A percentile compares a stretch with the other conserved stretches of the same genome.
phyloP scores from a whole-genome alignment of 345 rosid species.

The Moricandia arvensis region DNA sequence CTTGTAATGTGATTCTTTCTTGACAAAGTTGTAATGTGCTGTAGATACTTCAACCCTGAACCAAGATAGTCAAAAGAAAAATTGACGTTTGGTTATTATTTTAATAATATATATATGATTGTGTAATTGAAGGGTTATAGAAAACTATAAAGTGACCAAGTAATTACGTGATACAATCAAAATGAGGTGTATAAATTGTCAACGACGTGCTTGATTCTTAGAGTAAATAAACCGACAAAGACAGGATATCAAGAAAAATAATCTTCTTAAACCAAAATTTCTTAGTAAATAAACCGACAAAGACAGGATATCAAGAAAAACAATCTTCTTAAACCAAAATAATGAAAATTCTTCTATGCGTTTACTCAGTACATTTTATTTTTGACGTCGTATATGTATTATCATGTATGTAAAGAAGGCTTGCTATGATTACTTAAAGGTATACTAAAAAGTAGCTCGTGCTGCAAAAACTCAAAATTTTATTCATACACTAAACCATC shows the following conservation, averaged over 20 bases:
- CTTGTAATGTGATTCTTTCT: too few relatives aligned
- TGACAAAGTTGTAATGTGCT: too few relatives aligned
- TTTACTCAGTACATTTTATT: background rate
- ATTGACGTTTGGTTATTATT: background rate
- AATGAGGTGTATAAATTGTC: background rate
- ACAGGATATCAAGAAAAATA: background rate
- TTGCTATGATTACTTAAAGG: background rate
- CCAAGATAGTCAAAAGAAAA: background rate
- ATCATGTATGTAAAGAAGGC: background rate
- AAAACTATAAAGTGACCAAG: background rate
- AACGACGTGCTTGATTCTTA: background rate
- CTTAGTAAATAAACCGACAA: background rate
- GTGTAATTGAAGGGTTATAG: background rate
- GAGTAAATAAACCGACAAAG: background rate
- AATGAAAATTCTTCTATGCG: background rate
- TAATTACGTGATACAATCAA: background rate
- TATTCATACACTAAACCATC: too few relatives aligned
- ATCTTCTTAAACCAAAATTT: background rate
- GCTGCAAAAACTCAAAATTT: background rate
- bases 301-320: background rate
- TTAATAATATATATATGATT: background rate
- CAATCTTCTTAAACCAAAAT: background rate
- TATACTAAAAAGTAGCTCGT: background rate
- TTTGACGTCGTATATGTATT: background rate
- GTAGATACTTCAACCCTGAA: background rate